Evolutionary conservation across 2,329 filamentous ascomycete genomes (phyloP), one percentile per base, ranked within the genome.

Genomic region (Dactylellina leptospora): DNA sequence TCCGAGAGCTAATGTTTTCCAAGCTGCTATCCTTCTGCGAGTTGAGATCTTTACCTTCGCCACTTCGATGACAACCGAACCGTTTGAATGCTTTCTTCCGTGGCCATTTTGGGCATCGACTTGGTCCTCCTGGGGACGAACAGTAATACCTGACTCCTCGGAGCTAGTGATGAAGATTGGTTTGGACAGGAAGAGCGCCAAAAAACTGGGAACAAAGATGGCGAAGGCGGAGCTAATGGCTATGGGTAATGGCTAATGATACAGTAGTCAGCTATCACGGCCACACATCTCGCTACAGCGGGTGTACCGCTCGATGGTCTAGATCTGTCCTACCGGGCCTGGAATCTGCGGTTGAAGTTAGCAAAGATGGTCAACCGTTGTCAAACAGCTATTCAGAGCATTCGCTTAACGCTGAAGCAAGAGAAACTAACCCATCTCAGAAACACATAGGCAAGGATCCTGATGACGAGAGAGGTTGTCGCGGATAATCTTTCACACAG

Each of bases 1-100:
- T 2, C 95, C 95, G 2, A 86, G 86, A 22, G 96, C 80, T 4
- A 97, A 82, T 2, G 91, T 90, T 74, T 84, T 85, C 75, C 89
- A 81, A 0, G 85, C 81, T 20, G 83, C 83, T 1, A 85, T 79
- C 10, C 76, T 81, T 75, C 50, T 76, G 58, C 61, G 78, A 74
- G 47, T 59, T 22, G 73, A 55, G 66, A 81, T 51, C 3, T 79
- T 78, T 4, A 82, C 82, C 72, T 87, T 83, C 20, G 82, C 84
- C 4, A 76, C 75, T 48, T 77, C 76, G 33, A 77, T 58, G 2
- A 59, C 55, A 6, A 75, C 45, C 4, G 33, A 44, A 18, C 58
- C 64, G 23, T 64, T 73, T 25, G 59, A 16, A 23, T 22, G 33
- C 22, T 36, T 54, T 23, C 16, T 45, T 25, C 22, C 69, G 28